Conservation (phyloP, 257 asterid species). For the Fraxinus cuspidata region DNA sequence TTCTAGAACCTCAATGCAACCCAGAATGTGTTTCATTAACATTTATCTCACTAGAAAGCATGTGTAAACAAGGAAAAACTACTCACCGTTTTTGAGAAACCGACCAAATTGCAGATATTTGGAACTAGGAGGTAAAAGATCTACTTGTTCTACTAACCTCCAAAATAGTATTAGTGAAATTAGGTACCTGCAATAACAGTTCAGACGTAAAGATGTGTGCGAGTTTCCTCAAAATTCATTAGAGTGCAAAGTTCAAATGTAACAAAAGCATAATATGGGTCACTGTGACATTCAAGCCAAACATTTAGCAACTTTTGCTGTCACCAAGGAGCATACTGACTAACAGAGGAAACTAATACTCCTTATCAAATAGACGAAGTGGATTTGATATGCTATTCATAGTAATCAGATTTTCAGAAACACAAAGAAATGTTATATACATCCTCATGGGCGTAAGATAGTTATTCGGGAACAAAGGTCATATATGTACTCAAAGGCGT, state of each 20-base stretch:
- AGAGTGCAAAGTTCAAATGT: neutral
- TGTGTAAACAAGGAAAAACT: neutral
- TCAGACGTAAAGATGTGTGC: neutral
- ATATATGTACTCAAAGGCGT: neutral
- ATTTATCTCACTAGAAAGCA: neutral
- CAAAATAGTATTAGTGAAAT: conserved; percentile 63
- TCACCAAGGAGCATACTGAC: neutral
- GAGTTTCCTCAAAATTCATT: neutral
- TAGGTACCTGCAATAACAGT: conserved; percentile 56
- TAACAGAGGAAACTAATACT: neutral
- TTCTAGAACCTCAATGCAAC: neutral
- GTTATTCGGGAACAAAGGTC: neutral
- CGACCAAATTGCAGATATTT: conserved; percentile 61
- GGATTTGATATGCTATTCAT: neutral
- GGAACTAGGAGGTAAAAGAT: conserved; percentile 63
- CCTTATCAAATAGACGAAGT: neutral
- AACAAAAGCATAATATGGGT: neutral
- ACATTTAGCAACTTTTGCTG: neutral
- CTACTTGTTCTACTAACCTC: conserved; percentile 55
- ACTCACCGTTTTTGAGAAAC: conserved; percentile 53
- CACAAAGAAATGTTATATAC: neutral
- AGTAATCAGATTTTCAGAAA: neutral
- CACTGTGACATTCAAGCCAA: neutral
- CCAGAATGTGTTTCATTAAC: neutral
- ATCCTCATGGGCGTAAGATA: neutral